phyloP scores from a whole-genome alignment of 805 yeast species.

The Komagataella mondaviorum region DNA sequence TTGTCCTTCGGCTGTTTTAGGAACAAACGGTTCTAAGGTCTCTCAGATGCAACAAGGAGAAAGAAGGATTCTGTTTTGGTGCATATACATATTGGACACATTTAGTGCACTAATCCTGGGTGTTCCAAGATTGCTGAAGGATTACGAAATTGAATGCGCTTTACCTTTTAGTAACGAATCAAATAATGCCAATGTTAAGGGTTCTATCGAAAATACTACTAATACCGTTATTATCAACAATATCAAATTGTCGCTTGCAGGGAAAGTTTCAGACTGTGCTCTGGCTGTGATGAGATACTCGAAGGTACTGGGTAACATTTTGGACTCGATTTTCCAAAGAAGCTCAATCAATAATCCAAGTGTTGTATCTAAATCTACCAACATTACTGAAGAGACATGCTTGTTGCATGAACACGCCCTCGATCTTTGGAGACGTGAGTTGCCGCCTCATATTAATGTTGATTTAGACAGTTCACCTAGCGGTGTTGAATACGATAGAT shows the following conservation, averaged over 20 bases:
- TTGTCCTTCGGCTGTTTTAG: slow-evolving; percentile 73
- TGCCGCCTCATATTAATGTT: slow-evolving; percentile 48
- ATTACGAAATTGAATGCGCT: slow-evolving; percentile 77
- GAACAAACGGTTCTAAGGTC: slow-evolving; percentile 50
- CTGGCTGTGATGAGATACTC: slow-evolving; percentile 55
- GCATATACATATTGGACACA: slow-evolving; percentile 62
- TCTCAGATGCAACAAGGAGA: slow-evolving; percentile 68
- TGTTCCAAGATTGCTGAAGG: slow-evolving; percentile 69
- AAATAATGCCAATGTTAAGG: slow-evolving; percentile 5
- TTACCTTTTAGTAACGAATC: slow-evolving; percentile 46
- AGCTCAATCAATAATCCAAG: slow-evolving; percentile 19
- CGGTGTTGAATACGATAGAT: slow-evolving; percentile 25
- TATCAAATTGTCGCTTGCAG: slow-evolving; percentile 47
- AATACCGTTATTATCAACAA: slow-evolving; percentile 49
- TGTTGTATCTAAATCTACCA: slow-evolving; percentile 8
- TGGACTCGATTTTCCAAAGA: slow-evolving; percentile 60
- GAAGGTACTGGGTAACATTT: slow-evolving; percentile 57
- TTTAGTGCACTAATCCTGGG: slow-evolving; percentile 69
- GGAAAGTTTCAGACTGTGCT: slow-evolving; percentile 54
- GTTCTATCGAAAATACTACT: slow-evolving; percentile 26
- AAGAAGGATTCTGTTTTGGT: slow-evolving; percentile 76
- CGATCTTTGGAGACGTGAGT: slow-evolving; percentile 66
- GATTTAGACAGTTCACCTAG: slow-evolving; percentile 38
- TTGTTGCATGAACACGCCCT: slow-evolving; percentile 45
- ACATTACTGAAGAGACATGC: slow-evolving; percentile 16